Evolutionary conservation across 176 grass and related monocot genomes (phyloP), one percentile per base, ranked within the genome.

Genomic region (Carex cristatella): DNA sequence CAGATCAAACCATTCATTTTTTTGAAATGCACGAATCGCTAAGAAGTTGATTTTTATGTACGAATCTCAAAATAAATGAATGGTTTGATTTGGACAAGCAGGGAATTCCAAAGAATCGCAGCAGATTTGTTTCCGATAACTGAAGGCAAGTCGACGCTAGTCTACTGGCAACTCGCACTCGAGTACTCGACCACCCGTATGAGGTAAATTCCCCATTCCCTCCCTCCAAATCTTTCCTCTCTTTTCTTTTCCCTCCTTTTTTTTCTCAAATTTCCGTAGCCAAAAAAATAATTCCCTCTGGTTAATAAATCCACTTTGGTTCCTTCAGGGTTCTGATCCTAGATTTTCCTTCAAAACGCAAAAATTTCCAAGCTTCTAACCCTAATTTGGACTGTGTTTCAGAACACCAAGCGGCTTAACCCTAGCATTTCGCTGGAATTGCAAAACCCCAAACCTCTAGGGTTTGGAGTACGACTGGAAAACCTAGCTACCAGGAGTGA

Each of bases 191-290:
- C 23, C 23, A 10, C 33, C 48, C 49, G 55, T 7, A 13, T 32
- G n/a, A 14, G 72, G 72, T 76, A 76, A 76, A 54, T 76, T 76
- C 71, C 71, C 71, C 72, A 31, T 76, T 76, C 48, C 27, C 72
- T 55, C 72, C 72, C 72, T 55, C 71, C 44, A 6, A 53, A 14
- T 76, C 72, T 27, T 32, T n/a, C 2, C 72, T 76, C 23, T 76
- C n/a, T 7, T 75, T 51, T 53, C 7, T 3, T 11, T 76, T 76
- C 40, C 69, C 40, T 38, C 46, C 16, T 37, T 71, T 46, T 46
- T 71, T 38, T 44, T 71, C 37, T 69, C 66, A 69, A 69, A 69
- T 69, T 69, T 38, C 15, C 66, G 14, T 18, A 69, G 35, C 13
- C 33, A 40, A 66, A 66, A 66, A 69, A 40, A 32, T 40, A 40